Base-by-base conservation (phyloP, 192 early-diverging fungal species). In the Phycomyces nitens region DNA sequence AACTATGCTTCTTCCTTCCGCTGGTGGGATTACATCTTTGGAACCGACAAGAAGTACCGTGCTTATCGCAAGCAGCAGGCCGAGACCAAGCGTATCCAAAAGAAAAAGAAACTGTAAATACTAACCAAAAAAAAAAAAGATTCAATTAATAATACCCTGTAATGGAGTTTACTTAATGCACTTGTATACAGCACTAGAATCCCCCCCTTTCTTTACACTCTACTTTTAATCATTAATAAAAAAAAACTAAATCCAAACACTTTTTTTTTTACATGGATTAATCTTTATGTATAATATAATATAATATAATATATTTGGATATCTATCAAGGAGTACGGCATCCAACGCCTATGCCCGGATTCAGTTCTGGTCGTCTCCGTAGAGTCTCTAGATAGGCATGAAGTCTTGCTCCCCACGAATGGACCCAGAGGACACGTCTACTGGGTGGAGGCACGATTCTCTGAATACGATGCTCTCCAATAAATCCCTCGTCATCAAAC, bases 21-120 rank as follows among this genome's bases (percentile, higher is more conserved):
- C 42, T 89, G 88, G 85, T 94, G 92, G 92, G 94, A 96, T 83
- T 82, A 86, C 53, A 67, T 91, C 40, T 86, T 90, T 75, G 94
- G 92, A 34, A 96, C 92, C 23, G 91, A 94, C 77, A 71, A 74
- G 41, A 91, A 87, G 70, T 94, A 92, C 71, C 74, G 81, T 14
- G 85, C 82, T 21, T 81, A 80, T 70, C 77, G 77, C 59, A 65
- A 77, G 39, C 77, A 77, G 27, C 73, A 80, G 66, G 52, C 50
- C 0, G 51, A 38, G 0, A 51, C 51, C 38, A 63, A 63, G 39
- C 62, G 40, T 18, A 41, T 41, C 16, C 42, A 14, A 6, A 47
- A 47, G 44, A 18, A 47, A 18, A 58, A 58, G 39, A 2, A 23
- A 5, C 14, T 29, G 15, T 56, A 34, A 56, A 56, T n/a, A 2